Evolutionary conservation across 164 flowering plant genomes (phyloP).

Genomic region (grape (Vitis vinifera)): DNA sequence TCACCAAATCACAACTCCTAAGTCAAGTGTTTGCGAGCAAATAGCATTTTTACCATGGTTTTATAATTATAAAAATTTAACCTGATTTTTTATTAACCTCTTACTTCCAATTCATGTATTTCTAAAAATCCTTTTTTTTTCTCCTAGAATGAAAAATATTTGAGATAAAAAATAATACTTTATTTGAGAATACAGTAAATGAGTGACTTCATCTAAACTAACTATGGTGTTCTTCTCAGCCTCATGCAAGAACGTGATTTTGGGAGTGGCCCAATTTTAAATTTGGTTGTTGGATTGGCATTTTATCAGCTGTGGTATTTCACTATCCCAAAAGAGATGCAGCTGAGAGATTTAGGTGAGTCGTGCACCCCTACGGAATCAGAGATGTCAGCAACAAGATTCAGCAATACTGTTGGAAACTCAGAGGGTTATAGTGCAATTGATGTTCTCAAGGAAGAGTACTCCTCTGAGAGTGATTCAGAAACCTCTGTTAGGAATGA

Average conservation of each 20-base stretch:
- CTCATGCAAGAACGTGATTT: slow-evolving; percentile 40
- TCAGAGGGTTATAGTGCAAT: slow-evolving; percentile 27
- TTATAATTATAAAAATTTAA: no score
- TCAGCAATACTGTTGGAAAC: slow-evolving; percentile 12
- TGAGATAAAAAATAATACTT: background rate
- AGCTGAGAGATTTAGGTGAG: slow-evolving; percentile 30
- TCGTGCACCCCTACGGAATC: slow-evolving; percentile 18
- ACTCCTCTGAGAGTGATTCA: slow-evolving; percentile 29
- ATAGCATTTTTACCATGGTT: no score
- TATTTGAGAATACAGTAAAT: background rate
- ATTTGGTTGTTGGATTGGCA: slow-evolving; percentile 64
- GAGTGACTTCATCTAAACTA: background rate
- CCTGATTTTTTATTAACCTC: no score
- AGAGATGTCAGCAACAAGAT: slow-evolving; percentile 22
- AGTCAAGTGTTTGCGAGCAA: no score
- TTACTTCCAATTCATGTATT: no score
- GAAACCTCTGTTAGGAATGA: slow-evolving; percentile 53
- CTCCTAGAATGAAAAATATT: no score
- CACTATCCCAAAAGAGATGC: slow-evolving; percentile 47
- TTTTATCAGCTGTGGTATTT: slow-evolving; percentile 69
- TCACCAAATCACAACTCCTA: no score
- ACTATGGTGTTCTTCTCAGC: slow-evolving; percentile 30
- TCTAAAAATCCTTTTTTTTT: no score
- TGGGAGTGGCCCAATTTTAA: slow-evolving; percentile 39
- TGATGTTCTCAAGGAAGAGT: slow-evolving; percentile 23